Percentiles rank a stretch among this genome's conserved stretches.
Evolutionary conservation across 805 yeast species (phyloP).

Genomic region (Candida orba): DNA sequence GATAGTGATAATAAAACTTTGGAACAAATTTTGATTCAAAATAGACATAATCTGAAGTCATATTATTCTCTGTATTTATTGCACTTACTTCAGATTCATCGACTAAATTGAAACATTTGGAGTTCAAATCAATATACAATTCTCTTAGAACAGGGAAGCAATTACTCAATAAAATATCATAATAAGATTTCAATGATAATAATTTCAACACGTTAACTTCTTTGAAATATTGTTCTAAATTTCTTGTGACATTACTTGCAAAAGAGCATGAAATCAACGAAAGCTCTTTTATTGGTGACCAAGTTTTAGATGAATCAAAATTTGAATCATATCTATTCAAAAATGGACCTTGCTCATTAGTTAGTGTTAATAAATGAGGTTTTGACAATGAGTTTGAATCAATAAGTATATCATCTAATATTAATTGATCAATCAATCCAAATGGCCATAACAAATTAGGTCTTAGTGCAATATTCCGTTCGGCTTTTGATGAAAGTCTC

Average conservation of each 20-base stretch:
- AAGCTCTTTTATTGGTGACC: slow-evolving; percentile 30
- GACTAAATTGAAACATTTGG: slow-evolving; percentile 33
- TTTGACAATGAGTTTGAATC: slow-evolving; percentile 34
- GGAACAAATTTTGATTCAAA: slow-evolving; percentile 24
- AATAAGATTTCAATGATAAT: slow-evolving; percentile 32
- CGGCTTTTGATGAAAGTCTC: slow-evolving; percentile 35
- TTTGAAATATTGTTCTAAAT: slow-evolving; percentile 33
- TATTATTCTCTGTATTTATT: slow-evolving; percentile 16
- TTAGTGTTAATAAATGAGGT: slow-evolving; percentile 15
- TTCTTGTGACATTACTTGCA: slow-evolving; percentile 30
- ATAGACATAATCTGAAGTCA: slow-evolving; percentile 21
- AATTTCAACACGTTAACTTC: slow-evolving; percentile 33
- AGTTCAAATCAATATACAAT: slow-evolving; percentile 41
- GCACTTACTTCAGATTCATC: slow-evolving; percentile 12
- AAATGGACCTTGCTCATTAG: slow-evolving; percentile 20
- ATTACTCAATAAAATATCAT: slow-evolving; percentile 43
- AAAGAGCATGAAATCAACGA: slow-evolving; percentile 29
- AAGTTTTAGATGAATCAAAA: slow-evolving; percentile 11
- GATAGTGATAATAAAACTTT: slow-evolving; percentile 21
- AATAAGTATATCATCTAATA: slow-evolving; percentile 39
- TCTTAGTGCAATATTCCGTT: slow-evolving; percentile 48
- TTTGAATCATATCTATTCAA: slow-evolving; percentile 15
- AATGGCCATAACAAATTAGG: slow-evolving; percentile 40
- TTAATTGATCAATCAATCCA: slow-evolving; percentile 36
- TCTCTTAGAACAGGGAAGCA: slow-evolving; percentile 33